Percentiles rank a stretch among this genome's conserved stretches.
Conservation (phyloP, 768 basidiomycete genomes). For the Kwoniella dejecticola region DNA sequence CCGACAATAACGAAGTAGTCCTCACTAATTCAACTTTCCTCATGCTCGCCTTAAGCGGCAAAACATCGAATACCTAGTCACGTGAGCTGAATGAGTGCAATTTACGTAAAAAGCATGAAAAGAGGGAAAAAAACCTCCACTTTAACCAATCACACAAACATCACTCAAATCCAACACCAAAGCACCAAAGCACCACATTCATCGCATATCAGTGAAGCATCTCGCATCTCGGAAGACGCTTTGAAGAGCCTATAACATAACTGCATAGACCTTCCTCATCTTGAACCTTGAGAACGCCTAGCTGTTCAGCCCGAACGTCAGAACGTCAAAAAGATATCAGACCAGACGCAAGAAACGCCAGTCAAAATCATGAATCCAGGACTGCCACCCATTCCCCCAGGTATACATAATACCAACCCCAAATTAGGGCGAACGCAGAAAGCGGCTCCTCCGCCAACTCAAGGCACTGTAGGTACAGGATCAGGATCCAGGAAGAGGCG, state of each 20-base stretch:
- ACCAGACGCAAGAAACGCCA: too few relatives aligned
- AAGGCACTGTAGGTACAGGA: slow-evolving; percentile 5
- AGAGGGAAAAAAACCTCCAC: slow-evolving; percentile 20
- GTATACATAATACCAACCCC: slow-evolving; percentile 33
- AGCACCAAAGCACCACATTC: too few relatives aligned
- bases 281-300: too few relatives aligned
- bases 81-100: neutral
- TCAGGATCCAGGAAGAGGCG: slow-evolving; percentile 31
- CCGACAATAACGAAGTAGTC: neutral
- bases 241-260: too few relatives aligned
- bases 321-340: neutral
- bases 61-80: slow-evolving; percentile 11
- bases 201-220: too few relatives aligned
- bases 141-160: slow-evolving; percentile 10
- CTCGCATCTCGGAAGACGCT: too few relatives aligned
- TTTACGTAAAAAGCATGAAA: slow-evolving; percentile 12
- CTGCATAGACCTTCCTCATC: too few relatives aligned
- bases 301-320: too few relatives aligned
- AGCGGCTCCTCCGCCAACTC: slow-evolving; percentile 6
- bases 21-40: neutral
- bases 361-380: too few relatives aligned
- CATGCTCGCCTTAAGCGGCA: slow-evolving; percentile 1
- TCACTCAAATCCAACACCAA: too few relatives aligned
- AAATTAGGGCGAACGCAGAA: slow-evolving; percentile 30
- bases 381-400: too few relatives aligned